A percentile compares a stretch with the other conserved stretches of the same genome.
Conservation (phyloP, 768 basidiomycete genomes). For the Russula vinacea region DNA sequence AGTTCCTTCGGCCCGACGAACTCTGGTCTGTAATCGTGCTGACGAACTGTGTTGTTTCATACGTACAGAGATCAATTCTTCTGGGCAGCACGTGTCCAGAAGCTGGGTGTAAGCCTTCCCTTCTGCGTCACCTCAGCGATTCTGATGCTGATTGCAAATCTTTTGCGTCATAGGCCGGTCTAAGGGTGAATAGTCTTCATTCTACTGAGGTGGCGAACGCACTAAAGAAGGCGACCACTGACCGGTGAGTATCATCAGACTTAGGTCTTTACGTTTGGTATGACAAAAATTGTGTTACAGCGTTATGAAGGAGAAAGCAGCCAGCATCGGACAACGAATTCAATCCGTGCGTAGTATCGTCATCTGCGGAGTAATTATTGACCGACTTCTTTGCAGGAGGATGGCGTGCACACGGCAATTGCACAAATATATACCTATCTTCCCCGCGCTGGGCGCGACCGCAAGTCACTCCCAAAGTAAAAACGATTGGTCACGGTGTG, state of each 20-base stretch:
- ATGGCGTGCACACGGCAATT: slow-evolving; percentile 58
- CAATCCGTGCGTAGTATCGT: slow-evolving; percentile 35
- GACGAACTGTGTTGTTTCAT: background rate
- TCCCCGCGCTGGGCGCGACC: slow-evolving; percentile 37
- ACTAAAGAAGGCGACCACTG: slow-evolving; percentile 52
- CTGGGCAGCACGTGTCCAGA: slow-evolving; percentile 62
- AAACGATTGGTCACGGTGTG: background rate
- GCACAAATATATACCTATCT: slow-evolving; percentile 55
- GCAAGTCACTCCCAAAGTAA: slow-evolving; percentile 24
- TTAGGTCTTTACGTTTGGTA: background rate
- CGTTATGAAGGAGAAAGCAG: slow-evolving; percentile 61
- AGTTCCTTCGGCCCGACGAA: slow-evolving; percentile 24
- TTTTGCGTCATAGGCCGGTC: slow-evolving; percentile 42
- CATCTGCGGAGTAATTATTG: background rate
- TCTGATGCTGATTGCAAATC: background rate
- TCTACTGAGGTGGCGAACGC: slow-evolving; percentile 52
- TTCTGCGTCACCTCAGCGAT: background rate
- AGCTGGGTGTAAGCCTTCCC: slow-evolving; percentile 48
- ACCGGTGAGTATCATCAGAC: slow-evolving; percentile 40
- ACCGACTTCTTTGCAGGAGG: slow-evolving; percentile 42
- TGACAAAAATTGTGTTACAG: slow-evolving; percentile 32
- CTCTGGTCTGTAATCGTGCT: slow-evolving; percentile 15
- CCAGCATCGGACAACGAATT: slow-evolving; percentile 46
- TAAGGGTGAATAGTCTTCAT: slow-evolving; percentile 48
- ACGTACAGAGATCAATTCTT: slow-evolving; percentile 52